Conservation (phyloP, 805 yeast genomes). For the Saccharomycopsis javanensis region DNA sequence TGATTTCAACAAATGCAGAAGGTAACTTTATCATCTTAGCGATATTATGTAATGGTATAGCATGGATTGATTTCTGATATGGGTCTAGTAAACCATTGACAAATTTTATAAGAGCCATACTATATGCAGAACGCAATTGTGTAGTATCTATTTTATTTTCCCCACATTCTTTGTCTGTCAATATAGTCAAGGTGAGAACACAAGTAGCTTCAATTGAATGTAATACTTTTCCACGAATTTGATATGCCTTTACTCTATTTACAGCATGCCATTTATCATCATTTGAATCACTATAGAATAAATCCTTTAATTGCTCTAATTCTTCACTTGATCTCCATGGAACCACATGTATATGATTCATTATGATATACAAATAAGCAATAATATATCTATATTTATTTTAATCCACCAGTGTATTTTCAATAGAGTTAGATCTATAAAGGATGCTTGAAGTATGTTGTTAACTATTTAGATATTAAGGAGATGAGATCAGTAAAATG, state of each 20-base stretch:
- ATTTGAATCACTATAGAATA: slow-evolving; percentile 40
- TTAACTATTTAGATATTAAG: too few relatives aligned
- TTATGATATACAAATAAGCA: neutral
- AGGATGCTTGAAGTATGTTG: too few relatives aligned
- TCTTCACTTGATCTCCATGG: slow-evolving; percentile 36
- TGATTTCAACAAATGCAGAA: slow-evolving; percentile 71
- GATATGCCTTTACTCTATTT: slow-evolving; percentile 41
- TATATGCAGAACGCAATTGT: slow-evolving; percentile 43
- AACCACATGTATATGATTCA: slow-evolving; percentile 26
- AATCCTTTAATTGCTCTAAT: slow-evolving; percentile 33
- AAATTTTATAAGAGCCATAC: slow-evolving; percentile 71
- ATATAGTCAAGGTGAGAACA: slow-evolving; percentile 39
- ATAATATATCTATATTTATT: neutral
- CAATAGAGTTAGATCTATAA: too few relatives aligned
- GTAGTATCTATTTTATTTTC: slow-evolving; percentile 24
- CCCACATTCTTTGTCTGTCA: slow-evolving; percentile 27
- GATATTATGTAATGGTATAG: slow-evolving; percentile 65
- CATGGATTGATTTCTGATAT: slow-evolving; percentile 65
- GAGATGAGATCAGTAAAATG: neutral
- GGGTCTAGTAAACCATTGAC: slow-evolving; percentile 91
- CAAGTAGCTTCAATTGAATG: slow-evolving; percentile 66
- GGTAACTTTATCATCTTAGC: slow-evolving; percentile 68
- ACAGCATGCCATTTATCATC: slow-evolving; percentile 36
- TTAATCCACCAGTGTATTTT: too few relatives aligned
- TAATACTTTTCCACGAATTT: slow-evolving; percentile 55